Conservation (phyloP, 129 eudicot species). For the Apium graveolens region DNA sequence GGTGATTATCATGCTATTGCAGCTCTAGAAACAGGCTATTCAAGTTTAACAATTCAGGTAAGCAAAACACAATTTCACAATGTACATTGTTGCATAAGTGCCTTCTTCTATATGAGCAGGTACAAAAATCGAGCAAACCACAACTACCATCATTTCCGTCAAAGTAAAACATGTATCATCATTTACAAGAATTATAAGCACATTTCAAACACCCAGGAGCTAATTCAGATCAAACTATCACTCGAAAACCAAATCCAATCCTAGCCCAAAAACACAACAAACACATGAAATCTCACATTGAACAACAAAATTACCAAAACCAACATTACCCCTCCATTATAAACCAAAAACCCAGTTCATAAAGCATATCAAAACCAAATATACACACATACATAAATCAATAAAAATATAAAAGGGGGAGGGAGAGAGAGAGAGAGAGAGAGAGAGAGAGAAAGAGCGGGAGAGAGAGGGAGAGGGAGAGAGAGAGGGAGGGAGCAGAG, state of each 20-base stretch:
- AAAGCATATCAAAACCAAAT: neutral
- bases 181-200: too few relatives aligned
- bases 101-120: neutral
- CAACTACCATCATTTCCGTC: neutral
- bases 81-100: neutral
- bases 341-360: neutral
- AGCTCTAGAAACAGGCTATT: neutral
- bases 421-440: too few relatives aligned
- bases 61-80: neutral
- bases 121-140: neutral
- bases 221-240: neutral
- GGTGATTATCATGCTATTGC: neutral
- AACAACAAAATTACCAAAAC: too few relatives aligned
- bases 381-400: too few relatives aligned
- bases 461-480: too few relatives aligned
- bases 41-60: neutral
- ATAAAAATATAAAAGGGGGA: too few relatives aligned
- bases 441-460: too few relatives aligned
- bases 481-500: too few relatives aligned
- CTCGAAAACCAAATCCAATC: neutral
- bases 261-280: too few relatives aligned
- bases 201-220: neutral
- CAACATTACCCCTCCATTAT: too few relatives aligned
- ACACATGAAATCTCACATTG: neutral
- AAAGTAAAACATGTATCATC: too few relatives aligned